phyloP scores from a whole-genome alignment of 2,329 filamentous ascomycete species.

The Mariannaea sp. region DNA sequence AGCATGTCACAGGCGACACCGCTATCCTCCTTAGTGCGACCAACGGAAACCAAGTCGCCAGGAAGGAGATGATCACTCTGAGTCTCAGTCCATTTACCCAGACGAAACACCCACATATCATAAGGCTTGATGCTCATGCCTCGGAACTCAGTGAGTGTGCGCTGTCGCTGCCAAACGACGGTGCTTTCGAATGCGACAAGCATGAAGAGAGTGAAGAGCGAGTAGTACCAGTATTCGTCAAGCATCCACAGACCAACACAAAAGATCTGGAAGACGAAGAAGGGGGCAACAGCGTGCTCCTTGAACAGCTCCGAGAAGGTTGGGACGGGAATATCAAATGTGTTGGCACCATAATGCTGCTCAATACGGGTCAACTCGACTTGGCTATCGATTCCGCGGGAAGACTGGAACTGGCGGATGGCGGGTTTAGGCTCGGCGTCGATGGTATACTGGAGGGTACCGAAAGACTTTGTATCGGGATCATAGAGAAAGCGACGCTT shows the following conservation, averaged over 20 bases:
- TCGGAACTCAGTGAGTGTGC: slow-evolving; percentile 93
- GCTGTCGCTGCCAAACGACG: slow-evolving; percentile 97
- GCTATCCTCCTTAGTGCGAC: slow-evolving; percentile 93
- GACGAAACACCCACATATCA: slow-evolving; percentile 86
- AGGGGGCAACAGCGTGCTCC: slow-evolving; percentile 96
- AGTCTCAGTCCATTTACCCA: slow-evolving; percentile 85
- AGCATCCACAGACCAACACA: slow-evolving; percentile 98
- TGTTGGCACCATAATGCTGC: slow-evolving; percentile 94
- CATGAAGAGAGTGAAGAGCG: slow-evolving; percentile 98
- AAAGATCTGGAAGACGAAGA: slow-evolving; percentile 99
- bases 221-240: slow-evolving; percentile 99
- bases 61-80: slow-evolving; percentile 91
- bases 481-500: slow-evolving; percentile 95
- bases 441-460: slow-evolving; percentile 80
- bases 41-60: slow-evolving; percentile 90
- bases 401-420: slow-evolving; percentile 78
- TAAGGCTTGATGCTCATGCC: slow-evolving; percentile 99
- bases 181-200: slow-evolving; percentile 96
- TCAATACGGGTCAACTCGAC: slow-evolving; percentile 80
- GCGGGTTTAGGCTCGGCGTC: slow-evolving; percentile 83
- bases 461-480: slow-evolving; percentile 72
- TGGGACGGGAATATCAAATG: slow-evolving; percentile 96
- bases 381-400: slow-evolving; percentile 72
- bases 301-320: slow-evolving; percentile 96
- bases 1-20: slow-evolving; percentile 98